These are phyloP conservation scores for Paracoccidioides lutzii DNA, from an alignment of 2,329 filamentous ascomycete species.

Conservation along the genomic window DNA sequence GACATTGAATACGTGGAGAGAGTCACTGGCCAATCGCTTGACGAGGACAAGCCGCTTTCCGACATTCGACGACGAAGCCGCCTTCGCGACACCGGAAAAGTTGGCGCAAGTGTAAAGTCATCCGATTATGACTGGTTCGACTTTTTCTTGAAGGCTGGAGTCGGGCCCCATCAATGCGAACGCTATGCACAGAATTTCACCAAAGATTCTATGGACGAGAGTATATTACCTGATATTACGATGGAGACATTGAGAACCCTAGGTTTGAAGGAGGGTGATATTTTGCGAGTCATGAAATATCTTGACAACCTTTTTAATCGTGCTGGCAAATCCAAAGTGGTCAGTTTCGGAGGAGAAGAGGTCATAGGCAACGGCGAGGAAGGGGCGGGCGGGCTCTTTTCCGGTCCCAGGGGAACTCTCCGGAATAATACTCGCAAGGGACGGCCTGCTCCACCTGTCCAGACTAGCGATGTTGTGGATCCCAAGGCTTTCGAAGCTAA, in stretches of 20 bases:
- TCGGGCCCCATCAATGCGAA: slow-evolving; percentile 85
- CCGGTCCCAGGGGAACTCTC: slow-evolving; percentile 77
- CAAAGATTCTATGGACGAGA: slow-evolving; percentile 92
- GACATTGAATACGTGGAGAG: slow-evolving; percentile 92
- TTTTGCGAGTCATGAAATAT: slow-evolving; percentile 84
- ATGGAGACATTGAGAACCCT: slow-evolving; percentile 69
- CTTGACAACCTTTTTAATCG: slow-evolving; percentile 71
- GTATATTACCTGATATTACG: slow-evolving; percentile 79
- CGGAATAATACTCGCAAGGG: slow-evolving; percentile 92
- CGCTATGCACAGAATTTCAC: slow-evolving; percentile 81
- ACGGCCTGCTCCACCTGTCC: slow-evolving; percentile 72
- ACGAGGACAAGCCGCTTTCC: slow-evolving; percentile 84
- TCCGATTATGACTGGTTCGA: slow-evolving; percentile 96
- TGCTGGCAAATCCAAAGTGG: slow-evolving; percentile 43
- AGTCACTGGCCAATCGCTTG: slow-evolving; percentile 71
- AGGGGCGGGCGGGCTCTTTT: slow-evolving; percentile 62
- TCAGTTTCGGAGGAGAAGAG: slow-evolving; percentile 40
- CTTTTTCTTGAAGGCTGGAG: slow-evolving; percentile 87
- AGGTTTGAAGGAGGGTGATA: slow-evolving; percentile 91
- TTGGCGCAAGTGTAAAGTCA: slow-evolving; percentile 24
- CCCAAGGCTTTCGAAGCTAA: slow-evolving; percentile 67
- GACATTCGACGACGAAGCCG: slow-evolving; percentile 52
- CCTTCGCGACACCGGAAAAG: slow-evolving; percentile 27
- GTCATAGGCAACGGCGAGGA: slow-evolving; percentile 50
- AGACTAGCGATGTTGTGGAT: slow-evolving; percentile 76